Percentiles rank a stretch among this genome's conserved stretches.
Evolutionary conservation across 1,139 yeast species (phyloP).

Genomic region (Entelexis paramagnoliae): DNA sequence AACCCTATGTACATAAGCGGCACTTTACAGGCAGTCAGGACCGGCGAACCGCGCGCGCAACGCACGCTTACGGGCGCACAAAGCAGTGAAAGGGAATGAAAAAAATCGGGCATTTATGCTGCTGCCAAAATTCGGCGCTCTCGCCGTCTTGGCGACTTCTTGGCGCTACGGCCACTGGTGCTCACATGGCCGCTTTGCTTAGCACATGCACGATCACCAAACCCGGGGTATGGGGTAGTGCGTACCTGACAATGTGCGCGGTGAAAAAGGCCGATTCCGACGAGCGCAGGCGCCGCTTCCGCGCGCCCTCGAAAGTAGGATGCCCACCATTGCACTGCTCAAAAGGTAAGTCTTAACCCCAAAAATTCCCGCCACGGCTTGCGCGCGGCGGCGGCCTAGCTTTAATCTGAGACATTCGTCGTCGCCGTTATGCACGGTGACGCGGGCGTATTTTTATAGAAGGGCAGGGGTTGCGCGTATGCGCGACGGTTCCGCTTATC

Average conservation of each 20-base stretch:
- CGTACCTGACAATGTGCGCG: neutral
- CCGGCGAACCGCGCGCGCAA: neutral
- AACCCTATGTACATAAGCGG: neutral
- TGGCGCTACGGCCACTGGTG: neutral
- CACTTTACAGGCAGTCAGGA: neutral
- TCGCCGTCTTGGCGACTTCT: neutral
- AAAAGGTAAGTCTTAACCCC: too few relatives aligned
- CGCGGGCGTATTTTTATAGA: neutral
- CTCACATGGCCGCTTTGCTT: neutral
- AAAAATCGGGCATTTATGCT: too few relatives aligned
- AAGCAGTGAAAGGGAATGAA: neutral
- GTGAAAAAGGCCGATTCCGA: too few relatives aligned
- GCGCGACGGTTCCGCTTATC: neutral
- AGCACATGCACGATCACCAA: neutral
- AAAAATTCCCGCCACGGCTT: too few relatives aligned
- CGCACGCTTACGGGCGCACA: neutral
- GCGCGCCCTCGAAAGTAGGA: too few relatives aligned
- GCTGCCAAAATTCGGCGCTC: too few relatives aligned
- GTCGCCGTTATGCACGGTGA: neutral
- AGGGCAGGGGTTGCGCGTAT: neutral
- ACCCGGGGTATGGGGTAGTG: neutral
- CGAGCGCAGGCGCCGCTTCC: too few relatives aligned
- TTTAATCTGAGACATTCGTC: neutral
- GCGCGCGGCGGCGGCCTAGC: too few relatives aligned
- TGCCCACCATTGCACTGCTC: too few relatives aligned